Conservation (phyloP, 176 grass and related monocot genomes). For the Carex pumila region DNA sequence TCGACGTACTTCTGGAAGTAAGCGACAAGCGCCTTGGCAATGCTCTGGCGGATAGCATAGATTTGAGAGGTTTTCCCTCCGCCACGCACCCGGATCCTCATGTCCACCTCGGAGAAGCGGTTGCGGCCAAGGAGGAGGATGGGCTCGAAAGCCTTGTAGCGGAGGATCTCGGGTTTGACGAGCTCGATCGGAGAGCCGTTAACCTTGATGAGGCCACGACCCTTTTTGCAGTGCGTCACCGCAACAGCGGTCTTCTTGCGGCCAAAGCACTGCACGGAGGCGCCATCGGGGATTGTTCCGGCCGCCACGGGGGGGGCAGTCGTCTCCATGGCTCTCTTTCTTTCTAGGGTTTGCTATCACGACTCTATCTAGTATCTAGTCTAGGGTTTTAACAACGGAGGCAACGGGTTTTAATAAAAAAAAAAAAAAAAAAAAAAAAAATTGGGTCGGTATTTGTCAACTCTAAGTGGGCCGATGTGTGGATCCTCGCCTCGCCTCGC, state of each 20-base stretch:
- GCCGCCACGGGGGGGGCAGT: not conserved
- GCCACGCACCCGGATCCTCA: slow-evolving; percentile 73
- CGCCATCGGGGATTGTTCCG: slow-evolving; percentile 19
- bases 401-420: no score
- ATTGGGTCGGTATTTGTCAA: no score
- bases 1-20: slow-evolving; percentile 91
- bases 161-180: slow-evolving; percentile 62
- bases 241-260: slow-evolving; percentile 87
- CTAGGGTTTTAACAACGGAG: no score
- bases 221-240: slow-evolving; percentile 65
- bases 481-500: no score
- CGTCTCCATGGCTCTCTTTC: not conserved
- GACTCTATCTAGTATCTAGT: no score
- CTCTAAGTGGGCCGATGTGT: no score
- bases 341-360: no score
- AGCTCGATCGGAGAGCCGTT: slow-evolving; percentile 79
- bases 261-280: slow-evolving; percentile 72
- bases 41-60: slow-evolving; percentile 75
- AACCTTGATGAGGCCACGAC: slow-evolving; percentile 78
- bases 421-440: no score
- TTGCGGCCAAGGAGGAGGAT: slow-evolving; percentile 54
- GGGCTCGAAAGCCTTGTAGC: slow-evolving; percentile 70
- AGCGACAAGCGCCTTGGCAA: slow-evolving; percentile 63
- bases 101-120: slow-evolving; percentile 69
- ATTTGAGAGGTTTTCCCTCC: slow-evolving; percentile 78